phyloP scores from a whole-genome alignment of 2,329 filamentous ascomycete genomes.

The Ascocoryne sarcoides region DNA sequence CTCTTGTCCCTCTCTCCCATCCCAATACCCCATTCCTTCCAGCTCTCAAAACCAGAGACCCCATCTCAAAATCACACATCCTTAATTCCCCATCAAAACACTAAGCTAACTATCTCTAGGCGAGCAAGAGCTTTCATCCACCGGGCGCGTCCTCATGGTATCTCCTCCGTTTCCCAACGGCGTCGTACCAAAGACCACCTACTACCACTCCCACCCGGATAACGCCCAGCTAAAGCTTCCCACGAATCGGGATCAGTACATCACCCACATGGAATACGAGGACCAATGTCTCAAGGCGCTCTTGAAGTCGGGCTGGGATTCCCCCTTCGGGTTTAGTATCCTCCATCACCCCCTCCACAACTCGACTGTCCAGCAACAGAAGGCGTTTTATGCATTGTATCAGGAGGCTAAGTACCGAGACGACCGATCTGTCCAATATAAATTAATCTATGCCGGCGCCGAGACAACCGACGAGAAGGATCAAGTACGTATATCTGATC shows the following conservation, averaged over 20 bases:
- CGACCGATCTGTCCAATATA: too few species aligned
- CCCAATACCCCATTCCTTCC: too few species aligned
- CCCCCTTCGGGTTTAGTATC: too few species aligned
- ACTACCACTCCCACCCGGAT: background rate
- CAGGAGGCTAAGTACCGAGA: too few species aligned
- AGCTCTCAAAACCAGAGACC: too few species aligned
- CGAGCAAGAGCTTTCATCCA: background rate
- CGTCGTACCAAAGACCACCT: background rate
- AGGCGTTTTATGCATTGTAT: too few species aligned
- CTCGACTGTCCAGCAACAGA: too few species aligned
- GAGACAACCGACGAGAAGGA: too few species aligned
- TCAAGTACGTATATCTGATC: too few species aligned
- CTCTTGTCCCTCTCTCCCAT: too few species aligned
- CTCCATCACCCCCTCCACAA: too few species aligned
- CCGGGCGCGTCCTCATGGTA: background rate
- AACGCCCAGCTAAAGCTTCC: background rate
- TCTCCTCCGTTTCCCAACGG: background rate
- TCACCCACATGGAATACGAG: background rate
- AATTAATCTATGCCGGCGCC: too few species aligned
- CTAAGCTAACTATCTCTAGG: background rate
- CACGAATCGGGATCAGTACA: background rate
- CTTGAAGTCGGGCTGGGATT: background rate
- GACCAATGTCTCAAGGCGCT: background rate
- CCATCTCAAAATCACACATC: background rate
- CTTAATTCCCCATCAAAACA: background rate